Evolutionary conservation across 2,329 filamentous ascomycete species (phyloP).

Genomic region (Colletotrichum siamense): DNA sequence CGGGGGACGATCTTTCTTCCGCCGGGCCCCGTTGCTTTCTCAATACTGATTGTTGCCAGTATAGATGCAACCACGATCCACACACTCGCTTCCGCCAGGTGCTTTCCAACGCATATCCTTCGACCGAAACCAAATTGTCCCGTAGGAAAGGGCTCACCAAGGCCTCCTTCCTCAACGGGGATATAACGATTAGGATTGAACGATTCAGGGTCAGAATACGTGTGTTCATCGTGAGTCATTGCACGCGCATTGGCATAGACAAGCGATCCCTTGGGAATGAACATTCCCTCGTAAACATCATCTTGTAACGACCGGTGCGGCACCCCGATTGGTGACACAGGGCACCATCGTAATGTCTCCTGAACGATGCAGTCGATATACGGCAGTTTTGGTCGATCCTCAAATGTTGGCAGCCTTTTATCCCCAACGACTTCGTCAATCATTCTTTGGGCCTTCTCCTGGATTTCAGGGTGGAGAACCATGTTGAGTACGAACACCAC

Average conservation of each 20-base stretch:
- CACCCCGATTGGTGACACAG: slow-evolving; percentile 53
- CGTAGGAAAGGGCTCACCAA: slow-evolving; percentile 49
- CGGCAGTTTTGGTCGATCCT: slow-evolving; percentile 46
- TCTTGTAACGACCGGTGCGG: slow-evolving; percentile 55
- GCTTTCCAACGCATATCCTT: slow-evolving; percentile 47
- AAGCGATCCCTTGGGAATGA: slow-evolving; percentile 57
- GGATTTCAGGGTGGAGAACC: slow-evolving; percentile 41
- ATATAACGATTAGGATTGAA: slow-evolving; percentile 54
- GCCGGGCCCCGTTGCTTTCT: slow-evolving; percentile 32
- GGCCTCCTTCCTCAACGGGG: slow-evolving; percentile 29
- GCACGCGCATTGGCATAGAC: slow-evolving; percentile 46
- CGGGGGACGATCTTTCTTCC: slow-evolving; percentile 27
- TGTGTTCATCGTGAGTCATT: slow-evolving; percentile 45
- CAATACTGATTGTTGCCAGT: slow-evolving; percentile 41
- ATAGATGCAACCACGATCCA: slow-evolving; percentile 44
- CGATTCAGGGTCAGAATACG: slow-evolving; percentile 43
- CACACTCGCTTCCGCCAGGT: slow-evolving; percentile 57
- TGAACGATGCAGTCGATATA: slow-evolving; percentile 54
- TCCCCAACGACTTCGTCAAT: slow-evolving; percentile 53
- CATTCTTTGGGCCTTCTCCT: slow-evolving; percentile 47
- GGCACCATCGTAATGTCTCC: slow-evolving; percentile 50
- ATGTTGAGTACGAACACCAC: slow-evolving; percentile 13
- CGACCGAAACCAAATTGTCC: slow-evolving; percentile 51
- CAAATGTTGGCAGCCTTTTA: slow-evolving; percentile 47
- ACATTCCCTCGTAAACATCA: slow-evolving; percentile 60